Conservation (phyloP, 805 yeast genomes). For the Yarrowia sp. region DNA sequence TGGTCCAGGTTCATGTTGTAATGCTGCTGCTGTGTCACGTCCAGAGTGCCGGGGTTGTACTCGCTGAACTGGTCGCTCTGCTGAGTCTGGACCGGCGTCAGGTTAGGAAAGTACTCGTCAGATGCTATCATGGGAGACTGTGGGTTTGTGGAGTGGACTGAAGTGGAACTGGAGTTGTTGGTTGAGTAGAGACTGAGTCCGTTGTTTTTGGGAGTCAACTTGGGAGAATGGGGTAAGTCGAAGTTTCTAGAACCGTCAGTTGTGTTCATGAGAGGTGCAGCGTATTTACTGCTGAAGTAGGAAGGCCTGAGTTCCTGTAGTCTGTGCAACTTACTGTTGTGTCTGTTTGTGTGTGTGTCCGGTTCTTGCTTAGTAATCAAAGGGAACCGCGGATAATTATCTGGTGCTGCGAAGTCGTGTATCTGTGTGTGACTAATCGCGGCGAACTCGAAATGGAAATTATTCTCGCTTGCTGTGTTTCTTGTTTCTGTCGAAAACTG, state of each 20-base stretch:
- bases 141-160: slow-evolving; percentile 21
- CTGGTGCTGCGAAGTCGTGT: slow-evolving; percentile 14
- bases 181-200: slow-evolving; percentile 35
- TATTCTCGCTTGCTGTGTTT: neutral
- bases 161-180: slow-evolving; percentile 33
- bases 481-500: slow-evolving; percentile 14
- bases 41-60: slow-evolving; percentile 29
- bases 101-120: slow-evolving; percentile 37
- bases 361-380: slow-evolving; percentile 23
- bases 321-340: slow-evolving; percentile 22
- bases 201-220: slow-evolving; percentile 35
- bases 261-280: slow-evolving; percentile 36
- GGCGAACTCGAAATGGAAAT: neutral
- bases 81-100: slow-evolving; percentile 38
- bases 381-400: neutral
- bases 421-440: slow-evolving; percentile 7
- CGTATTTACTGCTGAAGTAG: slow-evolving; percentile 4
- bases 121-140: slow-evolving; percentile 38
- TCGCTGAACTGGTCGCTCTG: slow-evolving; percentile 23
- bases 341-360: neutral
- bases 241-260: slow-evolving; percentile 38
- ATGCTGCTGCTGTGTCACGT: slow-evolving; percentile 35
- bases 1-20: slow-evolving; percentile 8
- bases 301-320: neutral
- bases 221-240: slow-evolving; percentile 38